Base-by-base conservation (phyloP, 2,329 filamentous ascomycete species). In the Neonectria sp. region DNA sequence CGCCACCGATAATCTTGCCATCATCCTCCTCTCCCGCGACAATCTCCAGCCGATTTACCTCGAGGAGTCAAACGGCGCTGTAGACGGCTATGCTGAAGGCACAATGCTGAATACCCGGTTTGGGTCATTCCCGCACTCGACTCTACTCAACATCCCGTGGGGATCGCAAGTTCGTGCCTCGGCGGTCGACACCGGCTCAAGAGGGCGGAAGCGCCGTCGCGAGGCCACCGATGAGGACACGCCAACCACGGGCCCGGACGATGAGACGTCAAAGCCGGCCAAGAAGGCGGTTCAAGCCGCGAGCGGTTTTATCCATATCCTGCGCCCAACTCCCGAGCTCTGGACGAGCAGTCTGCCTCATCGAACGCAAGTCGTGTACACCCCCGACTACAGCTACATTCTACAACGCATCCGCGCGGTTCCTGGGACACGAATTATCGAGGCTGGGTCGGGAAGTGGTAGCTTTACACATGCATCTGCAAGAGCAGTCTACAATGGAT, bases 111-210 rank as follows among this genome's bases (percentile, higher is more conserved):
- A 97, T 82, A 99, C 95, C 2, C 91, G 95, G 51, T 99, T 97
- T 77, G 96, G 96, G 55, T 97, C 95, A 0, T 95, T 95, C 68
- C 93, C 93, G 0, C 93, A 95, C 78, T 92, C 89, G 12, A 95
- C 93, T 0, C 82, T 95, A 52, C 87, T 97, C 62, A 86, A 90
- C 6, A 85, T 95, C 60, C 92, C 93, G 48, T 98, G 95, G 95
- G 96, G 96, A 31, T 94, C 93, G 7, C 96, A 98, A 79, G 91
- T 98, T 25, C 88, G 94, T 53, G 96, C 96, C 8, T 97, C 95
- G 2, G 90, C 92, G 35, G 95, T 98, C 63, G 94, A 98, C 76
- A 98, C 95, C 0, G 95, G 95, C 13, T 96, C 94, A n/a, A 87
- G 95, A 74, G 94, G 94, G 37, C 88, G 92, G 58, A 92, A 91